phyloP scores from a whole-genome alignment of 2,329 filamentous ascomycete genomes.

The Teratosphaeria zuluensis region DNA sequence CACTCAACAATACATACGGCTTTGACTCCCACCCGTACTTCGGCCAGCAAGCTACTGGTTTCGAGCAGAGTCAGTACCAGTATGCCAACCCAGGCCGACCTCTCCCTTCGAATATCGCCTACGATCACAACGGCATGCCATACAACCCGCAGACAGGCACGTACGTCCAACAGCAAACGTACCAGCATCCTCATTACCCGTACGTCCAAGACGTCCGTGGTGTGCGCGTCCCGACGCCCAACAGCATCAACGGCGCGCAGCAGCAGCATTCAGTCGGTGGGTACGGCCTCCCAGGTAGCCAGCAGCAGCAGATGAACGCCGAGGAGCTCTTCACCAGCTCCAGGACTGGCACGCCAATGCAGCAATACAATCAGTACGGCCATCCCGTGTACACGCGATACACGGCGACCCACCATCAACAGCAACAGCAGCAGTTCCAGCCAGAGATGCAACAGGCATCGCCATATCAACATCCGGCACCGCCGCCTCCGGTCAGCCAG shows the following conservation, averaged over 20 bases:
- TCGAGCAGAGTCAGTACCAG: conserved; percentile 20
- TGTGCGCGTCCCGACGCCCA: conserved; percentile 18
- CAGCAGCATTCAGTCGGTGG: conserved; percentile 19
- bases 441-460: conserved; percentile 1
- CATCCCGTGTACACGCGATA: conserved; percentile 18
- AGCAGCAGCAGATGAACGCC: conserved; percentile 10
- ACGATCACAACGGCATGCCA: conserved; percentile 17
- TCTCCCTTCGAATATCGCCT: conserved; percentile 22
- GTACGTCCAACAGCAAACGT: conserved; percentile 14
- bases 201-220: conserved; percentile 20
- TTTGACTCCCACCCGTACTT: conserved; percentile 25
- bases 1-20: conserved; percentile 18
- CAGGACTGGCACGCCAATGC: conserved; percentile 21
- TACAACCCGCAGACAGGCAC: conserved; percentile 20
- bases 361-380: conserved; percentile 18
- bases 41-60: conserved; percentile 16
- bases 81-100: conserved; percentile 20
- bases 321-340: conserved; percentile 22
- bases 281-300: conserved; percentile 21
- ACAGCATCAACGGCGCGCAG: conserved; percentile 1
- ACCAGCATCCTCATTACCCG: conserved; percentile 16
- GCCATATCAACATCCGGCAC: conserved; percentile 10
- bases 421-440: conserved; percentile 1
- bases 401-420: background rate
- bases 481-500: conserved; percentile 12